phyloP scores from a whole-genome alignment of 1,284 basidiomycete genomes.

The Microbotryum intermedium region DNA sequence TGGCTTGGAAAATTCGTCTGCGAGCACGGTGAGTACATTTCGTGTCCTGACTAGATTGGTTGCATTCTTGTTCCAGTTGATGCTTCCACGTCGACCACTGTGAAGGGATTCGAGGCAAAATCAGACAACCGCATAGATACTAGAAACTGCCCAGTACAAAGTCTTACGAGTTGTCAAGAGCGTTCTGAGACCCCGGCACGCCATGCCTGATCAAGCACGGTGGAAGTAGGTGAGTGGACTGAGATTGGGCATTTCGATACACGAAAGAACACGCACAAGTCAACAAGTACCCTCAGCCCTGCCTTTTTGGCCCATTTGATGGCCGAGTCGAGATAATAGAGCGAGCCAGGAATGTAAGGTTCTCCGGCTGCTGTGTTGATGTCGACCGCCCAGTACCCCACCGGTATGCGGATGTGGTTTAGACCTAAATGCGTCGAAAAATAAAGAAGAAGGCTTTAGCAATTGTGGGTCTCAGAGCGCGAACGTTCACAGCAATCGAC shows the following conservation, averaged over 20 bases:
- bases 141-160: neutral
- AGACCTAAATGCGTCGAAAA: slow-evolving; percentile 35
- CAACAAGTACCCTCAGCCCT: slow-evolving; percentile 49
- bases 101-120: slow-evolving; percentile 3
- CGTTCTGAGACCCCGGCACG: slow-evolving; percentile 44
- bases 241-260: neutral
- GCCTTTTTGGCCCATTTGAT: slow-evolving; percentile 57
- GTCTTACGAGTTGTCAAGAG: slow-evolving; percentile 54
- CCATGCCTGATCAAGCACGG: slow-evolving; percentile 51
- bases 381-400: slow-evolving; percentile 48
- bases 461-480: too few species aligned
- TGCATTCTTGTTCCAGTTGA: slow-evolving; percentile 60
- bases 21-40: slow-evolving; percentile 52
- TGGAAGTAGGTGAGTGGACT: neutral
- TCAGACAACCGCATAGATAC: neutral
- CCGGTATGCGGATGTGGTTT: slow-evolving; percentile 47
- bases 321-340: slow-evolving; percentile 54
- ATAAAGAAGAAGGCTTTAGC: neutral
- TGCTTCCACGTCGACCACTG: slow-evolving; percentile 60
- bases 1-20: slow-evolving; percentile 35
- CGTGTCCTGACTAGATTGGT: slow-evolving; percentile 63
- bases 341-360: slow-evolving; percentile 13
- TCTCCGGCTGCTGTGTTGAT: neutral
- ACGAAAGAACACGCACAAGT: neutral
- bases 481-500: neutral